These are phyloP conservation scores for Abrus pulchellus DNA, from an alignment of 306 rosid genomes.

Conservation along the genomic window DNA sequence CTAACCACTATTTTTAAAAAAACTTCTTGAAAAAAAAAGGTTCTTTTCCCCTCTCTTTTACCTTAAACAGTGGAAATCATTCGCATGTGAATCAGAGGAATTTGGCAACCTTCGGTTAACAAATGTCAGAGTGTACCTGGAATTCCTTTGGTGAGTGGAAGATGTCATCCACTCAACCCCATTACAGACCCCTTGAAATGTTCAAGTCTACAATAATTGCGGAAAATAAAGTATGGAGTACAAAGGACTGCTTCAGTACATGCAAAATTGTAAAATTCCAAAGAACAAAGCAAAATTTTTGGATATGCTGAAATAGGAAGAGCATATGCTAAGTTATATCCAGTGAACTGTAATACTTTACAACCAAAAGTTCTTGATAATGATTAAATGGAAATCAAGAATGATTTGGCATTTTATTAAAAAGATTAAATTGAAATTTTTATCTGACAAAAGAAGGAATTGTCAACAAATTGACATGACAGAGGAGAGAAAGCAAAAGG, in stretches of 20 bases:
- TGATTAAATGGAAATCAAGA: conserved; percentile 30
- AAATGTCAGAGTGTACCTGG: not conserved
- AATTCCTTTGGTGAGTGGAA: conserved; percentile 11
- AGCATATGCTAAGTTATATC: conserved; percentile 28
- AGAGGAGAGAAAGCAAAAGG: not conserved
- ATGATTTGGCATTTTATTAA: conserved; percentile 20
- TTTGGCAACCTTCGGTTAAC: not conserved
- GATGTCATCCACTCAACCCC: conserved; percentile 2
- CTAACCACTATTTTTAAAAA: not conserved
- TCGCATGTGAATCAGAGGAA: not conserved
- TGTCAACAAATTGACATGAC: conserved; percentile 14
- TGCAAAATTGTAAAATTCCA: not conserved
- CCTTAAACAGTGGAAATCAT: not conserved
- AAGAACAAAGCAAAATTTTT: not conserved
- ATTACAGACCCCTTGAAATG: not conserved
- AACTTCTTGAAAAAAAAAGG: not conserved
- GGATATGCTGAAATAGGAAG: conserved; percentile 46
- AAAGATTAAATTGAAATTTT: not conserved
- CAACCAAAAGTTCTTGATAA: conserved; percentile 22
- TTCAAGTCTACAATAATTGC: not conserved
- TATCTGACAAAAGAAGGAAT: not conserved
- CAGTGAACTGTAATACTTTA: conserved; percentile 10
- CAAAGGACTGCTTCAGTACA: conserved; percentile 16
- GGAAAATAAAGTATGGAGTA: conserved; percentile 4
- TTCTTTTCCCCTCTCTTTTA: not conserved